These are phyloP conservation scores for Rhinocladiella similis DNA, from an alignment of 2,329 filamentous ascomycete species.

Conservation along the genomic window DNA sequence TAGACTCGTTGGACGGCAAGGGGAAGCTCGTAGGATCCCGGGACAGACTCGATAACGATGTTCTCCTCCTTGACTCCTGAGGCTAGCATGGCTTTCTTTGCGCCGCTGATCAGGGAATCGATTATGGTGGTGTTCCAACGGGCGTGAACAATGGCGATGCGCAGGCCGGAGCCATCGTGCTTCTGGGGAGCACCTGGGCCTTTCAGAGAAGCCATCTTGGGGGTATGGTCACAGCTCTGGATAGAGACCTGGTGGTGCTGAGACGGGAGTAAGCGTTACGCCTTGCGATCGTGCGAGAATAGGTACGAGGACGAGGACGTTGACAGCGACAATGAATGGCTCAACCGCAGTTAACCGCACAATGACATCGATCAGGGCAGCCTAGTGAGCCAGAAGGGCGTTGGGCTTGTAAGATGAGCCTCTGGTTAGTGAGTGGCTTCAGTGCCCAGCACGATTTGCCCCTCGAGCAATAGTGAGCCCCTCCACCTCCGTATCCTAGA, in stretches of 20 bases:
- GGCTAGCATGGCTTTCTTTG: slow-evolving; percentile 72
- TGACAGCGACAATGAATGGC: neutral
- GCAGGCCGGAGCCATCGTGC: slow-evolving; percentile 68
- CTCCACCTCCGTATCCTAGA: neutral
- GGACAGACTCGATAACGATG: slow-evolving; percentile 85
- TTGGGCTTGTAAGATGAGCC: neutral
- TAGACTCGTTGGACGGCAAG: slow-evolving; percentile 87
- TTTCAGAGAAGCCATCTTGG: slow-evolving; percentile 57
- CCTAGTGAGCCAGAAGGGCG: too few species aligned
- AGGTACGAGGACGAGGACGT: neutral
- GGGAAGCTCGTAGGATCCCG: slow-evolving; percentile 91
- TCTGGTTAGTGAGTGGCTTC: too few species aligned
- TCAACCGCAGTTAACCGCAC: slow-evolving; percentile 17
- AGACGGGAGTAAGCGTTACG: neutral
- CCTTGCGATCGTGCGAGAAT: neutral
- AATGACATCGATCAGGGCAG: slow-evolving; percentile 3
- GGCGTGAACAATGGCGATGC: slow-evolving; percentile 93
- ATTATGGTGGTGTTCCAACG: slow-evolving; percentile 93
- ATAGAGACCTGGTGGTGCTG: too few species aligned
- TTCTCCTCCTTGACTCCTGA: slow-evolving; percentile 84
- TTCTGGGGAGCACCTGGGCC: slow-evolving; percentile 60
- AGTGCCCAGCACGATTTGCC: slow-evolving; percentile 5
- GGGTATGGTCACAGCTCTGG: too few species aligned
- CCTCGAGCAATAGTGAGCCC: neutral
- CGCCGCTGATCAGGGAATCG: slow-evolving; percentile 76